Conservation (phyloP, 768 basidiomycete species). For the Hydnomerulius pinastri region DNA sequence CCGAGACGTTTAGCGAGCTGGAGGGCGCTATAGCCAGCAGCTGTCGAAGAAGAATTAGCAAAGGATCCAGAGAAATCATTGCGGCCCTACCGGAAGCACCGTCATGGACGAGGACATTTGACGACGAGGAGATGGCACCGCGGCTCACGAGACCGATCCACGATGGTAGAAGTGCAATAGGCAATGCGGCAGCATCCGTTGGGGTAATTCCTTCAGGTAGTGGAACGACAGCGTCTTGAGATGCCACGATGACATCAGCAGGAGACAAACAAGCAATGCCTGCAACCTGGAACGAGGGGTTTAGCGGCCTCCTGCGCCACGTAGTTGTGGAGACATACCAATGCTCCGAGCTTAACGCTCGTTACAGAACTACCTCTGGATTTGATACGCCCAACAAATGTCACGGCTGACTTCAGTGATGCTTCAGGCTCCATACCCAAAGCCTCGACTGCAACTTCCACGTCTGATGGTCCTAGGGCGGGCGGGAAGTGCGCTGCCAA, state of each 20-base stretch:
- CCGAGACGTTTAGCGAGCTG: conserved; percentile 25
- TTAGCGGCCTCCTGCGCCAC: background rate
- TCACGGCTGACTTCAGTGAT: background rate
- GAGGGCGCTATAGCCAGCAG: conserved; percentile 25
- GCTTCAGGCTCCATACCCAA: background rate
- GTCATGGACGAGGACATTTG: conserved; percentile 28
- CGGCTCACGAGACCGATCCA: conserved; percentile 28
- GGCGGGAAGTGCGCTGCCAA: conserved; percentile 4
- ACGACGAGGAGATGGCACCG: conserved; percentile 19
- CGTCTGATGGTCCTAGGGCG: conserved; percentile 1
- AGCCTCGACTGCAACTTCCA: background rate
- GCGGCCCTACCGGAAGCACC: conserved; percentile 23
- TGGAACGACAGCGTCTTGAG: conserved; percentile 6
- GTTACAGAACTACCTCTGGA: conserved; percentile 1
- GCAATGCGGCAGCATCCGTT: conserved; percentile 22
- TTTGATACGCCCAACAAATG: conserved; percentile 3
- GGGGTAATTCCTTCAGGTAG: conserved; percentile 15
- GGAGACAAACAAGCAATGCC: conserved; percentile 1
- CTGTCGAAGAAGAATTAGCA: conserved; percentile 10
- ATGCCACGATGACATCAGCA: conserved; percentile 2
- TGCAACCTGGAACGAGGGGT: background rate
- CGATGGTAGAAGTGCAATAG: conserved; percentile 23
- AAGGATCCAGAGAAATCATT: background rate
- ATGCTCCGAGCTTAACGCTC: background rate
- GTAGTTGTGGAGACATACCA: background rate